These are phyloP conservation scores for Raddia guianensis DNA, from an alignment of 176 grass and related monocot species.

Conservation along the genomic window DNA sequence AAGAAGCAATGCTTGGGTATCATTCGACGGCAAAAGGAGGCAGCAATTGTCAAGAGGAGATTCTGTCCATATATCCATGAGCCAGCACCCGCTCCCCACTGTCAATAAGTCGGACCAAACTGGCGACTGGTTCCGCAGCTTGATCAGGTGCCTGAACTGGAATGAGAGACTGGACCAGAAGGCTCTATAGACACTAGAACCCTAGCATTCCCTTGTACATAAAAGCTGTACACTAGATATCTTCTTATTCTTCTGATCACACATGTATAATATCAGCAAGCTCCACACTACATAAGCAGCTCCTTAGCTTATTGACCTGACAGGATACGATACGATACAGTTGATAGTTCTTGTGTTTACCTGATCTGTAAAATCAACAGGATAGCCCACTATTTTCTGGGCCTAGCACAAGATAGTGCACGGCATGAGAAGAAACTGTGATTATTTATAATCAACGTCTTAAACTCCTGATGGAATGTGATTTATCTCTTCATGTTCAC, in stretches of 20 bases:
- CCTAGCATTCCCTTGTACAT: constrained; percentile 33
- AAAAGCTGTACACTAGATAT: constrained; percentile 36
- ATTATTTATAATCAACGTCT: not conserved
- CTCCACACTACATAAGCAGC: constrained; percentile 7
- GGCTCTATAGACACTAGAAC: constrained; percentile 51
- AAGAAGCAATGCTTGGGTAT: constrained; percentile 92
- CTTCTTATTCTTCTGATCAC: not conserved
- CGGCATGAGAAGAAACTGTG: not conserved
- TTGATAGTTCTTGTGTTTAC: constrained; percentile 1
- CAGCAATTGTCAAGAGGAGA: constrained; percentile 93
- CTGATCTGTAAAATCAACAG: constrained; percentile 5
- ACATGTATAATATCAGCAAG: constrained; percentile 19
- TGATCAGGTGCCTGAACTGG: constrained; percentile 96
- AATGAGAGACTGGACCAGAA: constrained; percentile 96
- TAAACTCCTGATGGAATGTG: not conserved
- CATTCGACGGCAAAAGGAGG: constrained; percentile 88
- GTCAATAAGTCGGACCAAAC: constrained; percentile 99
- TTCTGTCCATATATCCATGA: constrained; percentile 87
- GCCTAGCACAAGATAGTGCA: not conserved
- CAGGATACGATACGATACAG: not conserved
- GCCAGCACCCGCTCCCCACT: constrained; percentile 85
- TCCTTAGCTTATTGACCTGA: constrained; percentile 24
- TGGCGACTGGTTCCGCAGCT: constrained; percentile 89
- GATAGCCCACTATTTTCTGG: constrained; percentile 1
- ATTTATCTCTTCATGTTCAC: not conserved